Conservation (phyloP, 306 rosid genomes). For the Prunus salicina region DNA sequence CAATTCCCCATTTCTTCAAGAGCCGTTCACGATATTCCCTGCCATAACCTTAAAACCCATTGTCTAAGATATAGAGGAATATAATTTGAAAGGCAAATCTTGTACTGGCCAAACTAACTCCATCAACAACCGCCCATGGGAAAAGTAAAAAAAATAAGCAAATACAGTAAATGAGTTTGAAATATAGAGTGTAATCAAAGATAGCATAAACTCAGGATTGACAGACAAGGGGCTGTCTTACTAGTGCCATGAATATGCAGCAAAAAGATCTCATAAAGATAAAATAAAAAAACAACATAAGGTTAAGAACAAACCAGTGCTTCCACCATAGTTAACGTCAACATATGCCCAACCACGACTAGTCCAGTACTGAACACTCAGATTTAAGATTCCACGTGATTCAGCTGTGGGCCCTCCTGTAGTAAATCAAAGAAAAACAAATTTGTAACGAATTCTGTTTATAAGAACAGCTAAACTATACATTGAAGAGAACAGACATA, state of each 20-base stretch:
- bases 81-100: not conserved
- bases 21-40: conserved; percentile 89
- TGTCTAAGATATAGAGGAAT: not conserved
- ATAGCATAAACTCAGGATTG: not conserved
- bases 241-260: too few species aligned
- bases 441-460: not conserved
- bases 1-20: conserved; percentile 86
- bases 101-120: not conserved
- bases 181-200: not conserved
- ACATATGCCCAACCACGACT: conserved; percentile 93
- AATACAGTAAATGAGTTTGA: not conserved
- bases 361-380: conserved; percentile 85
- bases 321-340: conserved; percentile 94
- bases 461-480: not conserved
- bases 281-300: not conserved
- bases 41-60: conserved; percentile 67
- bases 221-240: too few species aligned
- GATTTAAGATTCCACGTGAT: conserved; percentile 66
- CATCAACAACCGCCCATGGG: not conserved
- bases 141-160: not conserved
- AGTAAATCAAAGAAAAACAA: conserved; percentile 22
- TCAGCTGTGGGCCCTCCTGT: conserved; percentile 95
- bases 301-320: conserved; percentile 80
- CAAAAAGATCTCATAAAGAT: not conserved
- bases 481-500: not conserved